Evolutionary conservation across 371 early-diverging fungal species (phyloP).

Genomic region (Parasitella parasitica): DNA sequence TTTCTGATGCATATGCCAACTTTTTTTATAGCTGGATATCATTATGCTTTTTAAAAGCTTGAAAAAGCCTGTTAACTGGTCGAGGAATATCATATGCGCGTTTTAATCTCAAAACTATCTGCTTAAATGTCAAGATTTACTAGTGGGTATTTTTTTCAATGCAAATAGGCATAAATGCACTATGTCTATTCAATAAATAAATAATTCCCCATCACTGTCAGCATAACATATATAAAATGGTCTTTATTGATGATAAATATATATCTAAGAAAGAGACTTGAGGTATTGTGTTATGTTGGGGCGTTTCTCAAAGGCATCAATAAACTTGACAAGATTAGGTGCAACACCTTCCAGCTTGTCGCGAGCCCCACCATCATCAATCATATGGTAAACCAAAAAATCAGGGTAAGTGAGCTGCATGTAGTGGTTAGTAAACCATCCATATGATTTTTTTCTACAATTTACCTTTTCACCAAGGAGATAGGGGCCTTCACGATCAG

Average conservation of each 20-base stretch:
- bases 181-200: neutral
- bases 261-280: no score
- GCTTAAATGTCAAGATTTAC: no score
- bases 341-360: neutral
- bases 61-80: no score
- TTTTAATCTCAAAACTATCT: no score
- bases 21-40: no score
- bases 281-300: constrained; percentile 21
- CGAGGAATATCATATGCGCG: no score
- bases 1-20: no score
- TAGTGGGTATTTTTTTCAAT: no score
- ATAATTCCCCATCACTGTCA: no score
- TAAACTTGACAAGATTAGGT: constrained; percentile 25
- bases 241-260: neutral
- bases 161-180: constrained; percentile 16
- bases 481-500: constrained; percentile 23
- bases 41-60: no score
- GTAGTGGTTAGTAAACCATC: neutral
- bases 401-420: constrained; percentile 24
- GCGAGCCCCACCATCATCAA: constrained; percentile 13
- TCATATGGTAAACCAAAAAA: constrained; percentile 25
- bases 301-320: constrained; percentile 21
- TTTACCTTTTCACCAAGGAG: constrained; percentile 19
- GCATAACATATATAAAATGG: no score
- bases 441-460: no score